Evolutionary conservation across 179 eudicot species (phyloP), one percentile per base, ranked within the genome.

Genomic region (Patellifolia procumbens): DNA sequence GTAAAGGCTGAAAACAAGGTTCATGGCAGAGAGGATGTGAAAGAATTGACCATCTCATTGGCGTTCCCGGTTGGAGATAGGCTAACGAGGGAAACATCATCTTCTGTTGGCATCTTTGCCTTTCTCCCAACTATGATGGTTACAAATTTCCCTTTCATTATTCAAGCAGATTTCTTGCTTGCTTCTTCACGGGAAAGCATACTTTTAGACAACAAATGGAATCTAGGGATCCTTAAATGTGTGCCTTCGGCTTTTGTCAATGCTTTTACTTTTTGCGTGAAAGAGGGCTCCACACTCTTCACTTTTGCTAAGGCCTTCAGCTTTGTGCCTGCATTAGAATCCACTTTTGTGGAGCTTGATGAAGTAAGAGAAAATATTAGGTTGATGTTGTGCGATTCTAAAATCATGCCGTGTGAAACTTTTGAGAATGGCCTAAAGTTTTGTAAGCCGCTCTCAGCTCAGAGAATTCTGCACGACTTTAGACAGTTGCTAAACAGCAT

Each of bases 171-270:
- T 49, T 84, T 86, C 70, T 26, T 84, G 24, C 84, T 87, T 22
- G 61, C 85, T 48, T 87, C 86, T 39, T 84, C 87, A 1, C 71
- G 87, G 32, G 86, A 80, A 74, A 61, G 61, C 22, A 86, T 86
- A 31, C 64, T 79, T 8, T 69, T 84, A 43, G 82, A 84, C 72
- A 78, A 75, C 70, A 75, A 64, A 22, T 86, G 89, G 84, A 86
- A 86, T 28, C 34, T 26, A 4, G 84, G 84, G 19, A 84, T 86
- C 24, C 85, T 86, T 22, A 62, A 77, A 5, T 78, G 75, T 65
- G 78, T 86, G 15, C 81, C 85, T 56, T 32, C 56, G 0, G 76
- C 81, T 5, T 84, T 79, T 71, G 46, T 82, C 20, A 64, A 55
- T 64, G 85, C 87, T 5, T 79, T 84, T 60, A 78, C 62, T 20